phyloP scores from a whole-genome alignment of 768 basidiomycete species.

The Polyporus arcularius region DNA sequence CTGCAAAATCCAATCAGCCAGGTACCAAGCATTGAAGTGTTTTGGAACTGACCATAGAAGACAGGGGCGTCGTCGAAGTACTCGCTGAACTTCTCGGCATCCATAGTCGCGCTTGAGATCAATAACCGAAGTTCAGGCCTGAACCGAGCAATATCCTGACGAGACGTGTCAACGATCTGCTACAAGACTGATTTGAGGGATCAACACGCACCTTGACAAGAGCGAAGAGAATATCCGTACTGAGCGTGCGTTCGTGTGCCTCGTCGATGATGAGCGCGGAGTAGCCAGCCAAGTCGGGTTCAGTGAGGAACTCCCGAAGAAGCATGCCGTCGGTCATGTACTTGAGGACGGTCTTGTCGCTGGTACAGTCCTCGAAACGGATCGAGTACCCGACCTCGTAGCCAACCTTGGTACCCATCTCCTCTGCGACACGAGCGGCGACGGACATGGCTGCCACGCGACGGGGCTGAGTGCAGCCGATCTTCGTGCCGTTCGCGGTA shows the following conservation, averaged over 20 bases:
- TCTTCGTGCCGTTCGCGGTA: constrained; percentile 81
- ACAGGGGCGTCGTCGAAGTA: constrained; percentile 97
- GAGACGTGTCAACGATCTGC: constrained; percentile 32
- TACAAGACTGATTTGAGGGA: constrained; percentile 14
- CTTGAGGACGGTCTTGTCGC: constrained; percentile 97
- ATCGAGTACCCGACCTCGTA: constrained; percentile 99
- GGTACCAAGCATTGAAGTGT: not conserved
- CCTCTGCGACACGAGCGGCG: constrained; percentile 97
- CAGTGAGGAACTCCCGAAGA: constrained; percentile 93
- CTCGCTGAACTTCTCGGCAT: constrained; percentile 96
- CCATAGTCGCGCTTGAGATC: constrained; percentile 96
- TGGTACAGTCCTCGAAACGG: constrained; percentile 98
- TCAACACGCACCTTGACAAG: constrained; percentile 86
- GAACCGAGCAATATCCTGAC: constrained; percentile 93
- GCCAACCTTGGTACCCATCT: constrained; percentile 96
- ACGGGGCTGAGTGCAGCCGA: constrained; percentile 97
- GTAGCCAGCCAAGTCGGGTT: constrained; percentile 95
- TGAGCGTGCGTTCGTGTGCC: constrained; percentile 95
- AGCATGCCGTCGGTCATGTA: constrained; percentile 99
- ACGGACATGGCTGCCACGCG: constrained; percentile 99
- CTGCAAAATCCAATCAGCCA: constrained; percentile 42
- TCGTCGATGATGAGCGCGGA: constrained; percentile 97
- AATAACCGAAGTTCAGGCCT: constrained; percentile 90
- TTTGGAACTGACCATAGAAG: constrained; percentile 72
- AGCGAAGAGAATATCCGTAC: constrained; percentile 98